phyloP scores from a whole-genome alignment of 495 filamentous ascomycete genomes.

The Aspergillus bertholletiae region DNA sequence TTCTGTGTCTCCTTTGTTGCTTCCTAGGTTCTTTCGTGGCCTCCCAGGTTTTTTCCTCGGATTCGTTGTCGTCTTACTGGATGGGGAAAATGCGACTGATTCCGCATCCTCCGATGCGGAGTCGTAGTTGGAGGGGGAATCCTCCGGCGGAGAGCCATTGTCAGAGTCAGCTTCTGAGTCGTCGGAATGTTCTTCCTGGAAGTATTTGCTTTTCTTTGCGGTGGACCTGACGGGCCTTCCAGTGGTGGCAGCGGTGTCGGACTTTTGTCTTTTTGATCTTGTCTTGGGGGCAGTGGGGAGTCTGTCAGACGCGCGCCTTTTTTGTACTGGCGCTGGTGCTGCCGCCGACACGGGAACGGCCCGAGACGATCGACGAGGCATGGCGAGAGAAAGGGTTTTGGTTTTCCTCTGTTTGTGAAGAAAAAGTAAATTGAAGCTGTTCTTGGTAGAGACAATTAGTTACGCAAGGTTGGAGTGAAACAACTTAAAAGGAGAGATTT shows the following conservation, averaged over 20 bases:
- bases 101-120: constrained; percentile 19
- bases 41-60: constrained; percentile 9
- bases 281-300: constrained; percentile 28
- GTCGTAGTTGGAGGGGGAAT: constrained; percentile 18
- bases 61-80: constrained; percentile 28
- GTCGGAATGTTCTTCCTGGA: constrained; percentile 36
- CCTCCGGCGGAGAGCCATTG: constrained; percentile 21
- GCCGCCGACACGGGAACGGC: constrained; percentile 33
- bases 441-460: constrained; percentile 4
- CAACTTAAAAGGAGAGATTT: not conserved
- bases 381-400: constrained; percentile 11
- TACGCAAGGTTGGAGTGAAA: not conserved
- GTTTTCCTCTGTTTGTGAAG: not conserved
- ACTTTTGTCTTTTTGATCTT: constrained; percentile 43
- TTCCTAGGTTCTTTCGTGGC: constrained; percentile 8
- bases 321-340: constrained; percentile 33
- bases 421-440: not conserved
- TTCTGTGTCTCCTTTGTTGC: not conserved
- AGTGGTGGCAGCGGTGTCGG: constrained; percentile 30
- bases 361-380: constrained; percentile 43
- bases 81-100: constrained; percentile 22
- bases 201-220: constrained; percentile 57
- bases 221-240: constrained; percentile 39
- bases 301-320: constrained; percentile 36
- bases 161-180: constrained; percentile 26